A percentile compares a stretch with the other conserved stretches of the same genome.
Conservation (phyloP, 495 filamentous ascomycete genomes). For the Letharia lupina region DNA sequence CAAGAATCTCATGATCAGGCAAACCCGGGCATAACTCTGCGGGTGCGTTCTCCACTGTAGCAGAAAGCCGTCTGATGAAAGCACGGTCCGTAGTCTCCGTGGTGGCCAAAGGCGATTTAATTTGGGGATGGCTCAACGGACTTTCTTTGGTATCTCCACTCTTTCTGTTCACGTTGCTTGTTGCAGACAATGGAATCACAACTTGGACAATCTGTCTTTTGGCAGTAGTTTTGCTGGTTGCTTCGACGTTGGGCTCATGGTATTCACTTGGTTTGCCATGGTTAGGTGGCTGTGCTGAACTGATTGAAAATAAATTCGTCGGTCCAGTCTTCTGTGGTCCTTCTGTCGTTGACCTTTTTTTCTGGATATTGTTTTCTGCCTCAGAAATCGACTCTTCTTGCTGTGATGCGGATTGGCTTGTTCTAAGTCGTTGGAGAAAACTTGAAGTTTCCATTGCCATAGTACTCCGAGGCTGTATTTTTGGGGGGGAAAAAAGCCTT, state of each 20-base stretch:
- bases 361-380: neutral
- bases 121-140: neutral
- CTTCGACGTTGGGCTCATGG: neutral
- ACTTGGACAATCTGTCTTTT: constrained; percentile 3
- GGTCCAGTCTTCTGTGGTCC: neutral
- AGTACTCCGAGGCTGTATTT: neutral
- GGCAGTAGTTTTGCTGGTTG: neutral
- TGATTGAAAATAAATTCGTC: neutral
- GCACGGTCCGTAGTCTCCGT: neutral
- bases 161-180: neutral
- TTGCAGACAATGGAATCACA: constrained; percentile 1
- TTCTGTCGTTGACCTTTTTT: neutral
- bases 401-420: neutral
- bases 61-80: neutral
- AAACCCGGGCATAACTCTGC: neutral
- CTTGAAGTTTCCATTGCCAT: neutral
- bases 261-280: neutral
- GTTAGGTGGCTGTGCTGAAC: neutral
- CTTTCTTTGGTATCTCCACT: neutral
- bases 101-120: neutral
- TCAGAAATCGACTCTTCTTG: neutral
- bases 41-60: neutral
- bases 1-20: neutral
- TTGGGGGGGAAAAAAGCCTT: neutral
- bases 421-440: neutral